Conservation (phyloP, 78 protist species). For the Emiliania huxleyi region DNA sequence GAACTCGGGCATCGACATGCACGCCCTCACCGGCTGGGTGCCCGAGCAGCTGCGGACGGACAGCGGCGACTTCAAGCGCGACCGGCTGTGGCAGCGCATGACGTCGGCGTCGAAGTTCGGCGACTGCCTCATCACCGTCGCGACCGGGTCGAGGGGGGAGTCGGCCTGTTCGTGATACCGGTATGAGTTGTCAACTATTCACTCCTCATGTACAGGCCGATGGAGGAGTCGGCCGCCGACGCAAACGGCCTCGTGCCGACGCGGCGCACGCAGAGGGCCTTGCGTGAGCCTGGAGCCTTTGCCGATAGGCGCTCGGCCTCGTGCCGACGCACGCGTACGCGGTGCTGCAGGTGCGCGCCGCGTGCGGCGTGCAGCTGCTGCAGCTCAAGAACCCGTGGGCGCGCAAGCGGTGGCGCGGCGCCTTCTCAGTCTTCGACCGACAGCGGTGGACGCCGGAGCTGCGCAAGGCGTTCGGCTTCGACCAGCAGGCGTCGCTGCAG, state of each 20-base stretch:
- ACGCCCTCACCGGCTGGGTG: conserved; percentile 55
- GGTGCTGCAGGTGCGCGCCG: conserved; percentile 27
- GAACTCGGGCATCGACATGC: conserved; percentile 28
- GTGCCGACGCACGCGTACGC: conserved; percentile 47
- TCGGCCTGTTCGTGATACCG: not conserved
- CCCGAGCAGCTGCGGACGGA: conserved; percentile 29
- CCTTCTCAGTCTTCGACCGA: conserved; percentile 27
- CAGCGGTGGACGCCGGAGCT: conserved; percentile 42
- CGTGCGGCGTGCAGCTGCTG: conserved; percentile 13
- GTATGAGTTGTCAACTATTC: no score
- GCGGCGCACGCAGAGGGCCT: no score
- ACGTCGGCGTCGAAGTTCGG: not conserved
- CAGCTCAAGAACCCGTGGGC: conserved; percentile 63
- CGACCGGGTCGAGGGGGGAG: not conserved
- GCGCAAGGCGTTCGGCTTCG: not conserved
- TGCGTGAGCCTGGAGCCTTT: no score
- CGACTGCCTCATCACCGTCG: not conserved
- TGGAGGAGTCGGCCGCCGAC: not conserved
- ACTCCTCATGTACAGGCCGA: no score
- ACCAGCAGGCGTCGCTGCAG: not conserved
- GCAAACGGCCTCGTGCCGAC: conserved; percentile 33
- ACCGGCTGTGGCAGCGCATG: not conserved
- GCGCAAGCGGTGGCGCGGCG: conserved; percentile 36
- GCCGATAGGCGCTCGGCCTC: conserved; percentile 48
- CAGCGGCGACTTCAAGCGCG: not conserved